Evolutionary conservation across 2,329 filamentous ascomycete species (phyloP).

Genomic region (Coniochaeta sp.): DNA sequence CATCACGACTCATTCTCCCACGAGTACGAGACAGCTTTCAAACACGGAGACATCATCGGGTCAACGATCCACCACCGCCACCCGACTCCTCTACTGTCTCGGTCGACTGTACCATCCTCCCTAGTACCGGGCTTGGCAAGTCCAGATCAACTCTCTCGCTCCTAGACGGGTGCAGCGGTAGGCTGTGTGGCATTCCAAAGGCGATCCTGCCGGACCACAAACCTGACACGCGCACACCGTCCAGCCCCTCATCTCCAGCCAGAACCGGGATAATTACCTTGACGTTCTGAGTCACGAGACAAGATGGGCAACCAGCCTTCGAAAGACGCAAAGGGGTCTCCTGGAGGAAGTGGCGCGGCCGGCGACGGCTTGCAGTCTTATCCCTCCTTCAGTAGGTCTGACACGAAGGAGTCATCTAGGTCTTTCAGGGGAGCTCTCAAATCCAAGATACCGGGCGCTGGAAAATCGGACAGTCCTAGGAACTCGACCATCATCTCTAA

Average conservation of each 20-base stretch:
- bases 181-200: slow-evolving; percentile 24
- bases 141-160: slow-evolving; percentile 10
- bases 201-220: slow-evolving; percentile 21
- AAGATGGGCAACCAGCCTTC: slow-evolving; percentile 72
- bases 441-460: slow-evolving; percentile 77
- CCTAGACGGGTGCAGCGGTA: slow-evolving; percentile 26
- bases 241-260: slow-evolving; percentile 18
- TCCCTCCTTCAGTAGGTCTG: slow-evolving; percentile 84
- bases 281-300: slow-evolving; percentile 14
- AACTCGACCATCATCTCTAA: slow-evolving; percentile 62
- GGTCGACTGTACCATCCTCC: slow-evolving; percentile 47
- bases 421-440: slow-evolving; percentile 71
- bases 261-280: slow-evolving; percentile 8
- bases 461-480: slow-evolving; percentile 72
- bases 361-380: slow-evolving; percentile 67
- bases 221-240: slow-evolving; percentile 25
- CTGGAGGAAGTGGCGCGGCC: slow-evolving; percentile 20
- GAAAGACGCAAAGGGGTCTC: slow-evolving; percentile 45
- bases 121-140: slow-evolving; percentile 26
- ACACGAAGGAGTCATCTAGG: slow-evolving; percentile 86
- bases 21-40: slow-evolving; percentile 15
- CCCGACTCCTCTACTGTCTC: slow-evolving; percentile 38
- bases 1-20: neutral
- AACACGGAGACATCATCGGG: slow-evolving; percentile 43
- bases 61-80: slow-evolving; percentile 34